Conservation (phyloP, 1,284 basidiomycete genomes). For the Apiotrichum gamsii region DNA sequence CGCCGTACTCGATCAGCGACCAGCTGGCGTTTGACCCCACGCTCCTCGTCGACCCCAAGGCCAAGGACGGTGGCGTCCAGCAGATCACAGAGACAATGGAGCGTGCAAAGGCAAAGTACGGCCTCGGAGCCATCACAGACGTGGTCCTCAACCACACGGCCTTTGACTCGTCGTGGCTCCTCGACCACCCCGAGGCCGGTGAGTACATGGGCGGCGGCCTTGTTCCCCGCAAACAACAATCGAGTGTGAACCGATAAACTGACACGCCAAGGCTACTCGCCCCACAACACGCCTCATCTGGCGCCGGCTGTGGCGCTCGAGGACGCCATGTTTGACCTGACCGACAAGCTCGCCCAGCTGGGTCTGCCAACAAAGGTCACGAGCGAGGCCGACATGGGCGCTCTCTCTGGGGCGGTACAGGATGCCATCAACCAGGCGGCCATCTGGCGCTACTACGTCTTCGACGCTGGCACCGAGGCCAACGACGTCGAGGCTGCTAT, state of each 20-base stretch:
- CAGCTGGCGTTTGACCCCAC: constrained; percentile 73
- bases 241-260: constrained; percentile 10
- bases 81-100: constrained; percentile 55
- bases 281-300: constrained; percentile 80
- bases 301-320: constrained; percentile 82
- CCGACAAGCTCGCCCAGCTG: constrained; percentile 56
- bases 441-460: constrained; percentile 87
- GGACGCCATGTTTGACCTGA: constrained; percentile 72
- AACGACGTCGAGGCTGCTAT: constrained; percentile 37
- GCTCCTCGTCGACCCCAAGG: constrained; percentile 56
- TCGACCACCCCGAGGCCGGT: constrained; percentile 90
- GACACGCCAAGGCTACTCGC: constrained; percentile 66
- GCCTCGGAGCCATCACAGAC: constrained; percentile 80
- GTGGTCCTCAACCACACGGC: constrained; percentile 94
- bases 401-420: constrained; percentile 60
- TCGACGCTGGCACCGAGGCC: constrained; percentile 56
- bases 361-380: constrained; percentile 61
- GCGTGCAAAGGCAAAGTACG: constrained; percentile 73
- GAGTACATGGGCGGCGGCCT: too few relatives aligned
- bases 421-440: constrained; percentile 59
- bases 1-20: constrained; percentile 84
- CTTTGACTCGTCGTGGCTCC: constrained; percentile 83
- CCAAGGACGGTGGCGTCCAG: constrained; percentile 52
- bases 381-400: constrained; percentile 62
- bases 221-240: too few relatives aligned